phyloP scores from a whole-genome alignment of 306 rosid genomes.

The Lagenaria siceraria region DNA sequence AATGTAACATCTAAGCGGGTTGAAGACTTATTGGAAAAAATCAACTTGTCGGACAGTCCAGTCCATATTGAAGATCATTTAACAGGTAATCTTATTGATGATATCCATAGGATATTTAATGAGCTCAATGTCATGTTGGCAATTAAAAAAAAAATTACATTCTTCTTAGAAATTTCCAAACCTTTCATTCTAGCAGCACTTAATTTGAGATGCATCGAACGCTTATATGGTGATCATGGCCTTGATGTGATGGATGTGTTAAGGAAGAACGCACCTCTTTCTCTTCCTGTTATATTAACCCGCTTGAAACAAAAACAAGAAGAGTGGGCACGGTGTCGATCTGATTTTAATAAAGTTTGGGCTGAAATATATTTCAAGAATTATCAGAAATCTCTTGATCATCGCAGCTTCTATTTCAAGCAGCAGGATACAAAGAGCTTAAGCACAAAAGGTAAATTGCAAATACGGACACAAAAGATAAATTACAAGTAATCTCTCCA shows the following conservation, averaged over 20 bases:
- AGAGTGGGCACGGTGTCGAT: conserved; percentile 89
- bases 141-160: background rate
- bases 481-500: background rate
- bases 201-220: conserved; percentile 90
- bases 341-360: conserved; percentile 96
- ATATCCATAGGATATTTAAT: background rate
- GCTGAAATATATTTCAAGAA: conserved; percentile 93
- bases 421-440: conserved; percentile 97
- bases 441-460: conserved; percentile 52
- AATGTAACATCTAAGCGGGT: conserved; percentile 74
- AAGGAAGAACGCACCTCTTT: conserved; percentile 72
- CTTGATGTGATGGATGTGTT: conserved; percentile 88
- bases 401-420: conserved; percentile 96
- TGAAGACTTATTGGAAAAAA: conserved; percentile 65
- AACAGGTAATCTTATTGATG: conserved; percentile 35
- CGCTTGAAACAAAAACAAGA: conserved; percentile 97
- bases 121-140: background rate
- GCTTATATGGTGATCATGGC: conserved; percentile 96
- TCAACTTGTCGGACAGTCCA: conserved; percentile 41
- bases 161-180: background rate
- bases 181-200: conserved; percentile 40
- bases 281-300: conserved; percentile 71
- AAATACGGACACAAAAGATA: background rate
- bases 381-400: conserved; percentile 96
- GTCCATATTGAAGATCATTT: conserved; percentile 68